Evolutionary conservation across 139 green algal species (phyloP).

Genomic region (Coelastrella sp.): DNA sequence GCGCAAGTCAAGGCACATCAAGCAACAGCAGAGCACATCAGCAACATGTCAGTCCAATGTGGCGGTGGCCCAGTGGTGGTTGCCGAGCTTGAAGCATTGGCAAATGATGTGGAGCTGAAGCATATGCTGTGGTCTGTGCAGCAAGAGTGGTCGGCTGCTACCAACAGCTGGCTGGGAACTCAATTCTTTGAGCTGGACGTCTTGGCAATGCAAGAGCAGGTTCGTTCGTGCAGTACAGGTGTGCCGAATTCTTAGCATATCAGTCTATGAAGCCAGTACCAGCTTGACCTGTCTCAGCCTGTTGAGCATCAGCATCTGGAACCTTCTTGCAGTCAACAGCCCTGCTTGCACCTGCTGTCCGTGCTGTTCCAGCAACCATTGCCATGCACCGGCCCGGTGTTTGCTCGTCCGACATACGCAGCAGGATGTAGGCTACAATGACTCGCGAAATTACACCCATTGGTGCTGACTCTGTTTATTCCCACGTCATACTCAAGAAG

Average conservation of each 20-base stretch:
- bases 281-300: background rate
- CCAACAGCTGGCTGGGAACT: conserved; percentile 55
- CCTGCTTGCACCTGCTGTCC: background rate
- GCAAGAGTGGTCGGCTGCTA: conserved; percentile 65
- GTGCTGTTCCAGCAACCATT: background rate
- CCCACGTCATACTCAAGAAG: no score
- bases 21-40: conserved; percentile 41
- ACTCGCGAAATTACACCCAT: no score
- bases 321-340: no score
- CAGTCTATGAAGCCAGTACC: background rate
- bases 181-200: conserved; percentile 67
- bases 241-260: background rate
- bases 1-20: conserved; percentile 50
- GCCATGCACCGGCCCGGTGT: background rate
- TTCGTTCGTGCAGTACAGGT: conserved; percentile 56
- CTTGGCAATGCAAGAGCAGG: conserved; percentile 72
- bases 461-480: no score
- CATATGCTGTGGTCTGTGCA: conserved; percentile 65
- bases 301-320: background rate
- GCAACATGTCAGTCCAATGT: conserved; percentile 46
- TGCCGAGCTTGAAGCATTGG: conserved; percentile 42
- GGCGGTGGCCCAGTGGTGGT: background rate
- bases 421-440: no score
- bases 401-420: no score
- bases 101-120: conserved; percentile 73